A percentile compares a stretch with the other conserved stretches of the same genome.
Evolutionary conservation across 371 early-diverging fungal genomes (phyloP).

Genomic region (Phascolomyces articulosus): DNA sequence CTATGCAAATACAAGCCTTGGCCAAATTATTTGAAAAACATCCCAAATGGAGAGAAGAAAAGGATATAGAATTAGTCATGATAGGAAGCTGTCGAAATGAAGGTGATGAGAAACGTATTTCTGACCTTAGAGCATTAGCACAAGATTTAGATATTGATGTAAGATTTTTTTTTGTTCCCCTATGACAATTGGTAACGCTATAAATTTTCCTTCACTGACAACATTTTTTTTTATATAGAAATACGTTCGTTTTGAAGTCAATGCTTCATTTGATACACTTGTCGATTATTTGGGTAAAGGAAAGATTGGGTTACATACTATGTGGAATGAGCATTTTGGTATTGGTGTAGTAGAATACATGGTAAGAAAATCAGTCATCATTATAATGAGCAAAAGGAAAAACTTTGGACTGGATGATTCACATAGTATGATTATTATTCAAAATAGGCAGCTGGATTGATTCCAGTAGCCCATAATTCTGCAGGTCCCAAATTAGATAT

Average conservation of each 20-base stretch:
- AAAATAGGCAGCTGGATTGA: slow-evolving; percentile 83
- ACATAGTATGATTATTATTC: background rate
- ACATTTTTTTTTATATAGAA: slow-evolving; percentile 40
- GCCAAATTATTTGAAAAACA: slow-evolving; percentile 53
- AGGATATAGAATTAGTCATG: slow-evolving; percentile 54
- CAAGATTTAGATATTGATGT: background rate
- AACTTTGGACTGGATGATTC: background rate
- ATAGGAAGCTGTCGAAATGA: slow-evolving; percentile 85
- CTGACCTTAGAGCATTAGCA: slow-evolving; percentile 43
- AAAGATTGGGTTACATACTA: slow-evolving; percentile 91
- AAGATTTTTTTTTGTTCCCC: background rate
- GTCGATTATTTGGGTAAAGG: slow-evolving; percentile 58
- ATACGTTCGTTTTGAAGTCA: slow-evolving; percentile 79
- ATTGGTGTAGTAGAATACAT: slow-evolving; percentile 97
- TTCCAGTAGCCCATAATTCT: slow-evolving; percentile 91
- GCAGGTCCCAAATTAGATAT: slow-evolving; percentile 96
- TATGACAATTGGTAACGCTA: too few relatives aligned
- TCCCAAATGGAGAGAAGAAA: slow-evolving; percentile 45
- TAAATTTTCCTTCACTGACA: too few relatives aligned
- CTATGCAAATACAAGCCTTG: slow-evolving; percentile 79
- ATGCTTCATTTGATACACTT: slow-evolving; percentile 77
- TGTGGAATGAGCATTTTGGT: slow-evolving; percentile 98
- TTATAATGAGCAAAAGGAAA: background rate
- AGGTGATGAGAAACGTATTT: slow-evolving; percentile 76
- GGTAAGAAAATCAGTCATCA: slow-evolving; percentile 50